Evolutionary conservation across 441 rosid species (phyloP), one percentile per base, ranked within the genome.

Genomic region (Flueggea neowawraea): DNA sequence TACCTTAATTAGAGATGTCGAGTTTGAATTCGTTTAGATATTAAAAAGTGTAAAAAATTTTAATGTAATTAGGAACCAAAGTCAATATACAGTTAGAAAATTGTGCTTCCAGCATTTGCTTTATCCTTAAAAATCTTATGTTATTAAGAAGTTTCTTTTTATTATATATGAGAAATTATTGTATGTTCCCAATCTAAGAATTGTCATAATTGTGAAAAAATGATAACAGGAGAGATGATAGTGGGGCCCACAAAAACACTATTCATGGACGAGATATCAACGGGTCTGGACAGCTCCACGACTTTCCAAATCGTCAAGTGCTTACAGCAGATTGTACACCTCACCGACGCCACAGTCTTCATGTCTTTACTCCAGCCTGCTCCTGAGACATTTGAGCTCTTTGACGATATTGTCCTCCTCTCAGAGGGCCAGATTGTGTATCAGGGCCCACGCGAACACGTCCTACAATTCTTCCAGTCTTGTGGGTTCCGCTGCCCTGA

Each of bases 241-340:
- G 99, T 95, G 14, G 97, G 99, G 2, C 99, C 99, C 3, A 83
- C 95, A 13, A 95, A 95, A 77, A 82, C 94, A 7, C 52, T 94
- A 41, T 89, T 81, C 69, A 91, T 94, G 99, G 99, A 94, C 65
- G 99, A 91, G 67, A 95, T 95, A 78, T 95, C 99, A 15, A 95
- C 97, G 0, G 99, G 96, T 10, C 80, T 95, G n/a, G 99, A 95
- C 67, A 95, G 97, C 58, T 95, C 96, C 56, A 89, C 99, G 0
- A 86, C 99, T 41, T 91, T 36, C 66, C 97, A 91, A 55, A 91
- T 95, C 14, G 96, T 95, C 52, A 95, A 85, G 65, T 95, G 97
- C 54, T 28, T 89, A 70, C 97, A 91, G 71, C 97, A 91, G 68
- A 82, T 95, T 15, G 96, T 82, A 12, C 96, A 89, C 75, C 82